A percentile compares a stretch with the other conserved stretches of the same genome.
Conservation (phyloP, 2,329 filamentous ascomycete genomes). For the Teratosphaeria nubilosa region DNA sequence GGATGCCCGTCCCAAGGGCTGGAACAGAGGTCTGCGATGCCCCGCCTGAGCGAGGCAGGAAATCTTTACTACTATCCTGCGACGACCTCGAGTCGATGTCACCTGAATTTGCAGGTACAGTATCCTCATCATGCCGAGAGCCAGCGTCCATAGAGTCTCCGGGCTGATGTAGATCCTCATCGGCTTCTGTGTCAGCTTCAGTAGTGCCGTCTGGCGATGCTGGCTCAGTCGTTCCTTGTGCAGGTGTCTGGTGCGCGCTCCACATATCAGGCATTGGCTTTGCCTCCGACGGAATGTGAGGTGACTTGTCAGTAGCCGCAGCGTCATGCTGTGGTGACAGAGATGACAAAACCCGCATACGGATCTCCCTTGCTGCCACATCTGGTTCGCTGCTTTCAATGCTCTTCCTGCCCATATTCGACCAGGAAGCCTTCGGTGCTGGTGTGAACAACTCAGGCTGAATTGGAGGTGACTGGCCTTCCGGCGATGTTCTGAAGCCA, state of each 20-base stretch:
- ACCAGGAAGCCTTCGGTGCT: background rate
- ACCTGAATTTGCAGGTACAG: background rate
- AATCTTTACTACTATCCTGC: background rate
- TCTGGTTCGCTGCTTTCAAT: background rate
- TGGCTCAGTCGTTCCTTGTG: background rate
- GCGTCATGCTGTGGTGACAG: background rate
- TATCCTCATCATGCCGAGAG: background rate
- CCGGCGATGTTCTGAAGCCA: constrained; percentile 18
- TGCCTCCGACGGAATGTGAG: background rate
- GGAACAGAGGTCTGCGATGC: background rate
- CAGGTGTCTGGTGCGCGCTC: background rate
- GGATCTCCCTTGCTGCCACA: background rate
- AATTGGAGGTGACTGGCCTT: background rate
- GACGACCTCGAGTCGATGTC: background rate
- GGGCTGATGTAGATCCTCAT: background rate
- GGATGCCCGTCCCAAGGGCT: background rate
- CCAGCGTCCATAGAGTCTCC: background rate
- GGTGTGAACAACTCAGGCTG: background rate
- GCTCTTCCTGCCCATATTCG: background rate
- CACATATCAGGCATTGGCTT: background rate
- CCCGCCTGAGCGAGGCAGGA: background rate
- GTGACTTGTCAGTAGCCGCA: background rate
- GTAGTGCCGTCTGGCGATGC: background rate
- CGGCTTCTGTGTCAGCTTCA: background rate
- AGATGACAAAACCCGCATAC: background rate